Evolutionary conservation across 768 basidiomycete genomes (phyloP), one percentile per base, ranked within the genome.

Genomic region (Dacryopinax spathularia): DNA sequence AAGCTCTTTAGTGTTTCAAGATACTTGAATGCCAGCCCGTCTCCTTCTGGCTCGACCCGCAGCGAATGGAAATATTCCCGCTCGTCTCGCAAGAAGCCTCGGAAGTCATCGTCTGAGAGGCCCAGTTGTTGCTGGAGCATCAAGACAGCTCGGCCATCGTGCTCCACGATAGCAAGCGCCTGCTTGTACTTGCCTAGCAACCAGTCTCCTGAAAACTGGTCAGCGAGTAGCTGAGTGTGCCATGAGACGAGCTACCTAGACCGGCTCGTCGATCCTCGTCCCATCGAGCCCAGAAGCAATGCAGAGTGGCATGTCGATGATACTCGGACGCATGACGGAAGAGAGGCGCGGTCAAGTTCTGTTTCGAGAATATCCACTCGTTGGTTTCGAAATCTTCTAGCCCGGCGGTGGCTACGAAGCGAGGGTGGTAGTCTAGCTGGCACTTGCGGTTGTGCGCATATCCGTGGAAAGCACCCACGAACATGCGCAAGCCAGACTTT

Each of bases 231-330:
- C 36, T 15, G n/a, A n/a, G 16, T 13, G 63, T 20, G 22, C 15
- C 33, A 20, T 16, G 43, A 25, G 36, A 33, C 22, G 2, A 63
- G 65, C 2, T 37, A 67, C 65, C 62, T 3, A 68, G 48, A 20
- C 63, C 63, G n/a, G 31, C 25, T 35, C 67, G 67, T 44, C 65
- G 67, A 22, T 69, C 69, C 31, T 69, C 67, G 62, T 70, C 69
- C 66, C 69, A 69, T 62, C 68, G 68, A 31, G 35, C 25, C 60
- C 66, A 68, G 64, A 63, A 60, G 12, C 66, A 33, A 60, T 68
- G 60, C n/a, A 70, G n/a, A 16, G 16, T n/a, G n/a, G n/a, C n/a
- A n/a, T n/a, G n/a, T n/a, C n/a, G n/a, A n/a, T n/a, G n/a, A n/a
- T n/a, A n/a, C 1, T 33, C 27, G 16, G 67, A 66, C 2, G 69